Evolutionary conservation across 2,329 filamentous ascomycete genomes (phyloP).

Genomic region (Fusarium redolens): DNA sequence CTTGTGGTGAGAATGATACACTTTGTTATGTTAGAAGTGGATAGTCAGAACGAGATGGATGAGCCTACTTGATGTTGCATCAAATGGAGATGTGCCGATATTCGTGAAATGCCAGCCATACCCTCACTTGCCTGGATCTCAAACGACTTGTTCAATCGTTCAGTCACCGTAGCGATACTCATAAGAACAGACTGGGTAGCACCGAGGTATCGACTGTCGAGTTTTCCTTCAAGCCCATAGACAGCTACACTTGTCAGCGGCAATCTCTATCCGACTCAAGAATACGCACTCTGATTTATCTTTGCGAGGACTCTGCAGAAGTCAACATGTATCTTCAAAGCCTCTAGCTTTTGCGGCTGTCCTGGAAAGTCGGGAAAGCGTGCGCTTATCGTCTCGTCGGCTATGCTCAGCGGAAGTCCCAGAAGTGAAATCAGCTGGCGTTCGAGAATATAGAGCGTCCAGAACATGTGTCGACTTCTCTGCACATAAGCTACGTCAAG

Average conservation of each 20-base stretch:
- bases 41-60: rapidly evolving
- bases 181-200: slow-evolving; percentile 35
- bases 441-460: slow-evolving; percentile 38
- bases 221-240: slow-evolving; percentile 39
- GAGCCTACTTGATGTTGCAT: slow-evolving; percentile 34
- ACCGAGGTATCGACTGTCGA: slow-evolving; percentile 35
- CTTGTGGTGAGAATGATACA: slow-evolving; percentile 38
- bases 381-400: slow-evolving; percentile 34
- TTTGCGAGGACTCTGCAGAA: slow-evolving; percentile 29
- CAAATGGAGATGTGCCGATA: slow-evolving; percentile 35
- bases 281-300: slow-evolving; percentile 35
- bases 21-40: background rate
- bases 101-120: slow-evolving; percentile 26
- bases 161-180: slow-evolving; percentile 34
- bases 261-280: rapidly evolving
- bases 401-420: slow-evolving; percentile 29
- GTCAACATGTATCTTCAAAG: slow-evolving; percentile 30
- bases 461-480: slow-evolving; percentile 26
- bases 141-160: slow-evolving; percentile 31
- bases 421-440: slow-evolving; percentile 31
- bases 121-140: slow-evolving; percentile 30
- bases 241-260: slow-evolving; percentile 22
- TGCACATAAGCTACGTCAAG: slow-evolving; percentile 26
- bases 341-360: slow-evolving; percentile 12
- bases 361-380: slow-evolving; percentile 18